These are phyloP conservation scores for Santalum album DNA, from an alignment of 164 flowering plant genomes.

Conservation along the genomic window DNA sequence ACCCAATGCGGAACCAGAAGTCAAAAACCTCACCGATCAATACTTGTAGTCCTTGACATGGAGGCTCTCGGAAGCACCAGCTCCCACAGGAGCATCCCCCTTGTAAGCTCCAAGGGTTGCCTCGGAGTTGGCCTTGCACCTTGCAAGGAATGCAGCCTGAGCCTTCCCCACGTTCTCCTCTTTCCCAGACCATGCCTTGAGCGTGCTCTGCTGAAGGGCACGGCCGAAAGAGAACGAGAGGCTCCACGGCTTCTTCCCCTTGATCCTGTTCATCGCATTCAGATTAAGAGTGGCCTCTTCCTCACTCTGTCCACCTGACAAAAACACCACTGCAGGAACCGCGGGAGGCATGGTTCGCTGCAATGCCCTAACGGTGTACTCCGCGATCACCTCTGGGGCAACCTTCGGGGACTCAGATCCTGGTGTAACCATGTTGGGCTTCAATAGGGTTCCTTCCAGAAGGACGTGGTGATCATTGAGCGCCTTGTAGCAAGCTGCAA, in stretches of 20 bases:
- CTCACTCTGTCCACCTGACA: slow-evolving; percentile 82
- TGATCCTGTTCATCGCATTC: slow-evolving; percentile 65
- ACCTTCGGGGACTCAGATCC: slow-evolving; percentile 63
- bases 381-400: slow-evolving; percentile 56
- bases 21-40: too few relatives aligned
- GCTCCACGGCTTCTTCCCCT: slow-evolving; percentile 72
- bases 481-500: slow-evolving; percentile 77
- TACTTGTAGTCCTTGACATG: slow-evolving; percentile 82
- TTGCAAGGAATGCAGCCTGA: slow-evolving; percentile 42
- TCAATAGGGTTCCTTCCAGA: slow-evolving; percentile 70
- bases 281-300: slow-evolving; percentile 67
- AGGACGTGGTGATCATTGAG: slow-evolving; percentile 72
- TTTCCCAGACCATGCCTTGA: slow-evolving; percentile 73
- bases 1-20: too few relatives aligned
- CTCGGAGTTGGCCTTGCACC: slow-evolving; percentile 77
- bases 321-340: slow-evolving; percentile 71
- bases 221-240: slow-evolving; percentile 74
- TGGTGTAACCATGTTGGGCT: slow-evolving; percentile 84
- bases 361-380: slow-evolving; percentile 58
- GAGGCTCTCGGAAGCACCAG: slow-evolving; percentile 69
- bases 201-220: slow-evolving; percentile 78
- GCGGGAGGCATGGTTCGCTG: slow-evolving; percentile 68
- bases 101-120: slow-evolving; percentile 67
- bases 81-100: slow-evolving; percentile 48
- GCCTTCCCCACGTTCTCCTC: slow-evolving; percentile 58